These are phyloP conservation scores for Cutaneotrichosporon sp. DNA, from an alignment of 1,284 basidiomycete species.

Conservation along the genomic window DNA sequence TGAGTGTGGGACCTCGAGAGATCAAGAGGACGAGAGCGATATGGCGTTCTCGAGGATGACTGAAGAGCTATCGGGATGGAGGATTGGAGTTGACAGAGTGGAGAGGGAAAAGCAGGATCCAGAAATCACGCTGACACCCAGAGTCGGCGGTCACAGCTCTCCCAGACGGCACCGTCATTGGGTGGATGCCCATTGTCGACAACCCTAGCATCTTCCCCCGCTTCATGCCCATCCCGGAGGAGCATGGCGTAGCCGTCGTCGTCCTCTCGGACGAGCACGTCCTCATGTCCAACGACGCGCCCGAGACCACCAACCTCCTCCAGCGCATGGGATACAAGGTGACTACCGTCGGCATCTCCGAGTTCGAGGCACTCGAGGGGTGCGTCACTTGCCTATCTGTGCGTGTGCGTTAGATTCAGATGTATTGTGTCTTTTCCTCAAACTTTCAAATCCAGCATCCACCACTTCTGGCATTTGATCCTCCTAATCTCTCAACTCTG, in stretches of 20 bases:
- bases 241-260: conserved; percentile 13
- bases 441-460: too few species aligned
- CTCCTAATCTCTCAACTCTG: too few species aligned
- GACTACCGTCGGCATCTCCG: conserved; percentile 13
- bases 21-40: too few species aligned
- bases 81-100: background rate
- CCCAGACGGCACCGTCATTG: conserved; percentile 20
- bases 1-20: background rate
- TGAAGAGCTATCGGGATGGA: background rate
- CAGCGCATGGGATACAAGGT: conserved; percentile 11
- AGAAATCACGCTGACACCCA: background rate
- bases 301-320: conserved; percentile 12
- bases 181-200: conserved; percentile 17
- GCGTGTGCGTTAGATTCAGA: conserved; percentile 8
- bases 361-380: conserved; percentile 19
- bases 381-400: conserved; percentile 19
- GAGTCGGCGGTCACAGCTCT: conserved; percentile 16
- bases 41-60: too few species aligned
- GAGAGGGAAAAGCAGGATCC: background rate
- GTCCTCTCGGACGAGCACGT: conserved; percentile 11
- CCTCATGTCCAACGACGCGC: conserved; percentile 10
- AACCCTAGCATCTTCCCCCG: conserved; percentile 14
- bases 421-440: background rate
- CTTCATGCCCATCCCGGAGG: conserved; percentile 15
- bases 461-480: too few species aligned